Base-by-base conservation (phyloP, 2,329 filamentous ascomycete species). In the Trichoderma brevicompactum region DNA sequence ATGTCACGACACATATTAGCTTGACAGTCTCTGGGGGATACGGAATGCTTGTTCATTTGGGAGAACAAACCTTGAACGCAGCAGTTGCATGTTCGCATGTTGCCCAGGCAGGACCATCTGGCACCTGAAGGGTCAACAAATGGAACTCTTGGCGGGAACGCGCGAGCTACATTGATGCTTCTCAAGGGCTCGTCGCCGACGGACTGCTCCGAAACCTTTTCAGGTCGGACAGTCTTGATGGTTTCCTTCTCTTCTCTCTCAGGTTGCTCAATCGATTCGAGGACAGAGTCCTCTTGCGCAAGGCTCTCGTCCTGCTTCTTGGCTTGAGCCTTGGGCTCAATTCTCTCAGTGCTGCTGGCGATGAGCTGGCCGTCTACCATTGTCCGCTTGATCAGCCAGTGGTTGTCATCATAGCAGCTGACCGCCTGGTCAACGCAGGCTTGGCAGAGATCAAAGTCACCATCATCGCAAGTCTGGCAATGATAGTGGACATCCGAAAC, bases 351-450 rank as follows among this genome's bases (percentile, higher is more conserved):
- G 23, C 87, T 92, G 82, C 94, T 97, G 78, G 88, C 92, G 70
- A 92, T 85, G 65, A 97, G 89, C 69, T 87, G 83, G 58, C 94
- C 94, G 66, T 93, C 85, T 72, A 89, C 84, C 68, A 97, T 87
- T 68, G 87, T 88, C 66, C 95, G 90, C 86, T 96, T 97, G 77
- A 98, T 94, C 78, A 99, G 83, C 94, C 93, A 97, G 80, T 99
- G 95, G 68, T 87, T 85, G 36, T 89, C 85, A 65, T 89, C 89
- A 68, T 88, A 85, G 81, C 96, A 99, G 46, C 91, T 86, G 65
- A 90, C 83, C 68, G 94, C 94, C 48, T 83, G 80, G 56, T 88
- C 85, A 54, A 97, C 87, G 73, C 95, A 99, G 6, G 82, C 78
- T 69, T 88, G 85, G 82, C 96, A 99, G 36, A 99, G 86, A 74